Evolutionary conservation across 148 eudicot species (phyloP).

Genomic region (Salicornia ramosissima): DNA sequence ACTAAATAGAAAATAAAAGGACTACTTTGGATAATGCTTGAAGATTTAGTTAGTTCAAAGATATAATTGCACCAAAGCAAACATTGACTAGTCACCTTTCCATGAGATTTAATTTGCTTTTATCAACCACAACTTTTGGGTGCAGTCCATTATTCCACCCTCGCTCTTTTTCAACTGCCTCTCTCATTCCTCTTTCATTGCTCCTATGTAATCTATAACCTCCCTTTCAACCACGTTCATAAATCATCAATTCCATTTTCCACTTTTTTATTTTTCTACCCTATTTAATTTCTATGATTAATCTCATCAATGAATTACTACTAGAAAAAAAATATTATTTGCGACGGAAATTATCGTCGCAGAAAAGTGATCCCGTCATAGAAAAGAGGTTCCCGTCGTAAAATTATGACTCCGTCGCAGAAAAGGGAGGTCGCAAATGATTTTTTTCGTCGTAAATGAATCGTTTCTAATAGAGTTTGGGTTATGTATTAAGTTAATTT

Average conservation of each 20-base stretch:
- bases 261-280: not conserved
- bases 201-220: constrained; percentile 1
- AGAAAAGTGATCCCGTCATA: no score
- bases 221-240: constrained; percentile 12
- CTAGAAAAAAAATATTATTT: no score
- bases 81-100: constrained; percentile 31
- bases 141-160: constrained; percentile 9
- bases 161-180: constrained; percentile 1
- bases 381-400: no score
- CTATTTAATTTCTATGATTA: not conserved
- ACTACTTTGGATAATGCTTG: constrained; percentile 31
- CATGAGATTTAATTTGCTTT: constrained; percentile 24
- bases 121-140: constrained; percentile 18
- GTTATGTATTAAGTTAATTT: no score
- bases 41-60: constrained; percentile 34
- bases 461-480: no score
- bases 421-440: no score
- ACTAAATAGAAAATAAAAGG: constrained; percentile 13
- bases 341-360: no score
- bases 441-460: no score
- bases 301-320: not conserved
- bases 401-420: no score
- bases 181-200: not conserved
- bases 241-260: not conserved
- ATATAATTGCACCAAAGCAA: constrained; percentile 22